These are phyloP conservation scores for Neurospora sp. DNA, from an alignment of 495 filamentous ascomycete genomes.

Conservation along the genomic window DNA sequence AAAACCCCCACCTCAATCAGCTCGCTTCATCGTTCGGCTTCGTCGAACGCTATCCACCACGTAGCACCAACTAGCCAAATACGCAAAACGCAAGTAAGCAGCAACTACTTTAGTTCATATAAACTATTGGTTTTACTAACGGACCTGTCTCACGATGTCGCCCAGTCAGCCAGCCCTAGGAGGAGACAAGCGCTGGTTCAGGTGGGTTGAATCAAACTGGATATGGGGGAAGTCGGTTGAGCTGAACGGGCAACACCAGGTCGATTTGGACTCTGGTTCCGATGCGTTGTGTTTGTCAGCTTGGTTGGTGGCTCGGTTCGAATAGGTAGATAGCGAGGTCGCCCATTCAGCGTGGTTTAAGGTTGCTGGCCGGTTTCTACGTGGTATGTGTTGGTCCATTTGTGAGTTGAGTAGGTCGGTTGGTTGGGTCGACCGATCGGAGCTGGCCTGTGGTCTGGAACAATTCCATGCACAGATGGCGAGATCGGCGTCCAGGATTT, in stretches of 20 bases:
- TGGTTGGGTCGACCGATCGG: no score
- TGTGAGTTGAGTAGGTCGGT: no score
- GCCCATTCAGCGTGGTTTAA: neutral
- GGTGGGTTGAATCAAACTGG: no score
- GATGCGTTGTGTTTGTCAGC: no score
- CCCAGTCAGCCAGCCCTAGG: neutral
- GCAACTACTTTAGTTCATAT: neutral
- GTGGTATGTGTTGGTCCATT: neutral
- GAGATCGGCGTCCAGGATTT: neutral
- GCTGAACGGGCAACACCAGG: no score
- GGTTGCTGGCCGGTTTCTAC: neutral
- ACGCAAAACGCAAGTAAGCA: neutral
- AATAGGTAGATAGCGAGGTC: no score
- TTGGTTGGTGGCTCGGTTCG: neutral
- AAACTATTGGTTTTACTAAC: neutral
- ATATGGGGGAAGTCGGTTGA: no score
- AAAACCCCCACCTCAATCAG: neutral
- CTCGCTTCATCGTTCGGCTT: neutral
- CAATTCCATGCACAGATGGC: neutral
- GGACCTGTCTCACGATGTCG: neutral
- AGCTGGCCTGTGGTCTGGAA: neutral
- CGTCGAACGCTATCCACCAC: neutral
- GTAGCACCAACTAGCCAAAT: neutral
- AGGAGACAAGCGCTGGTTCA: neutral
- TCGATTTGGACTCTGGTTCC: neutral